Conservation (phyloP, 2,329 filamentous ascomycete genomes). For the Claviceps citrina region DNA sequence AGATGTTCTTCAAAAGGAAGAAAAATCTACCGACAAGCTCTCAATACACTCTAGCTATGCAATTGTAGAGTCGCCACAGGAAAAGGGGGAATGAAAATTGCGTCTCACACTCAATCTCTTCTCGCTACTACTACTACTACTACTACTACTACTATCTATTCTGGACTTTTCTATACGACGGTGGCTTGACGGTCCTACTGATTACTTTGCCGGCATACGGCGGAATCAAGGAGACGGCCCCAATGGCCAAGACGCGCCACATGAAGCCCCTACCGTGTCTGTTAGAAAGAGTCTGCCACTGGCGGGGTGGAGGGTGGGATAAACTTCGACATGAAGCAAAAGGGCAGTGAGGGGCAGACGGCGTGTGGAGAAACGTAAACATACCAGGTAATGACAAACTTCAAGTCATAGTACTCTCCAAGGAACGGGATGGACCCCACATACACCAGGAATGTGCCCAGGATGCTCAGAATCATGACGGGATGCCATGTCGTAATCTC, state of each 20-base stretch:
- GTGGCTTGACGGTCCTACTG: slow-evolving; percentile 70
- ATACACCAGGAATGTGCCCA: slow-evolving; percentile 72
- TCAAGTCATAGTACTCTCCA: slow-evolving; percentile 75
- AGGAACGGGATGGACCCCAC: slow-evolving; percentile 74
- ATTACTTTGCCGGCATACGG: slow-evolving; percentile 80
- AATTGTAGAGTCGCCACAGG: too few species aligned
- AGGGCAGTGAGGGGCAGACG: not conserved
- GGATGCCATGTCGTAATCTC: slow-evolving; percentile 96
- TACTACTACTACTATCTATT: slow-evolving; percentile 44
- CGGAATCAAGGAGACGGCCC: slow-evolving; percentile 66
- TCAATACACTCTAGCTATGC: too few species aligned
- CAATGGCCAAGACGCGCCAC: slow-evolving; percentile 74
- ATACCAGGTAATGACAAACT: slow-evolving; percentile 56
- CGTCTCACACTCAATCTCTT: slow-evolving; percentile 2
- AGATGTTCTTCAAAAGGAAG: too few species aligned
- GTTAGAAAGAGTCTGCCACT: too few species aligned
- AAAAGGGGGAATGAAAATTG: too few species aligned
- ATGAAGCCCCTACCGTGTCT: slow-evolving; percentile 53
- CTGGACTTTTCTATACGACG: slow-evolving; percentile 87
- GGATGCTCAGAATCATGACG: slow-evolving; percentile 70
- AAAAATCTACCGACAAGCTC: too few species aligned
- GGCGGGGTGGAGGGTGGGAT: too few species aligned
- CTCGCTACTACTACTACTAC: too few species aligned
- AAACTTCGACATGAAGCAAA: not conserved
- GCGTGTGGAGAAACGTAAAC: slow-evolving; percentile 13